Percentiles rank a stretch among this genome's conserved stretches.
These are phyloP conservation scores for Pichia pseudocactophila DNA, from an alignment of 805 yeast species.

Conservation along the genomic window DNA sequence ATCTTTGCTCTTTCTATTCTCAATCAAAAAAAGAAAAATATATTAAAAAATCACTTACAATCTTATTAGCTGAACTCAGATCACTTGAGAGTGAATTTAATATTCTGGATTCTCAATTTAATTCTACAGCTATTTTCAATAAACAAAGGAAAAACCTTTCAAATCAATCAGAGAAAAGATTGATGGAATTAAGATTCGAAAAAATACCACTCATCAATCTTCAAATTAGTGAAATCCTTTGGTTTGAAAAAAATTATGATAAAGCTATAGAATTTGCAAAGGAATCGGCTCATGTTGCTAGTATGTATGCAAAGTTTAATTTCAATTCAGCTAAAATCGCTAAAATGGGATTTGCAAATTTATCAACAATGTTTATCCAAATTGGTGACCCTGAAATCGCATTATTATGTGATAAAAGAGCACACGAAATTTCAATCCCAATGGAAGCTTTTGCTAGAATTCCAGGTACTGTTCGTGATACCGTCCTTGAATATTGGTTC, in stretches of 20 bases:
- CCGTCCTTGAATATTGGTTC: conserved; percentile 27
- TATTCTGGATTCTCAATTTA: conserved; percentile 12
- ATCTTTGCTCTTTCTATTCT: conserved; percentile 23
- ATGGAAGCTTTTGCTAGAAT: conserved; percentile 19
- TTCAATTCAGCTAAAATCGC: conserved; percentile 31
- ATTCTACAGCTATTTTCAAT: conserved; percentile 13
- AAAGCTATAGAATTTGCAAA: conserved; percentile 35
- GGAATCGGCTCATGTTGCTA: conserved; percentile 29
- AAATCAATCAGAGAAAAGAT: conserved; percentile 15
- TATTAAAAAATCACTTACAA: conserved; percentile 26
- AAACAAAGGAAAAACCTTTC: conserved; percentile 9
- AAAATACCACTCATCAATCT: conserved; percentile 31
- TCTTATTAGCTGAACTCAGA: conserved; percentile 28
- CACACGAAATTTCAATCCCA: conserved; percentile 25
- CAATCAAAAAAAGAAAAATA: conserved; percentile 16
- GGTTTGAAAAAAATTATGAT: conserved; percentile 25
- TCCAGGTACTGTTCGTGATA: conserved; percentile 22
- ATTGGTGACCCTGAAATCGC: conserved; percentile 24
- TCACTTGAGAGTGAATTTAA: conserved; percentile 24
- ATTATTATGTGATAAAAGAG: conserved; percentile 19
- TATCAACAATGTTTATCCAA: conserved; percentile 27
- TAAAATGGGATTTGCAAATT: conserved; percentile 29
- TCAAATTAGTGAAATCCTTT: conserved; percentile 35
- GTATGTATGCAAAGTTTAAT: conserved; percentile 24
- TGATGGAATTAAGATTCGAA: conserved; percentile 22